Base-by-base conservation (phyloP, 805 yeast species). In the Saturnispora silvae region DNA sequence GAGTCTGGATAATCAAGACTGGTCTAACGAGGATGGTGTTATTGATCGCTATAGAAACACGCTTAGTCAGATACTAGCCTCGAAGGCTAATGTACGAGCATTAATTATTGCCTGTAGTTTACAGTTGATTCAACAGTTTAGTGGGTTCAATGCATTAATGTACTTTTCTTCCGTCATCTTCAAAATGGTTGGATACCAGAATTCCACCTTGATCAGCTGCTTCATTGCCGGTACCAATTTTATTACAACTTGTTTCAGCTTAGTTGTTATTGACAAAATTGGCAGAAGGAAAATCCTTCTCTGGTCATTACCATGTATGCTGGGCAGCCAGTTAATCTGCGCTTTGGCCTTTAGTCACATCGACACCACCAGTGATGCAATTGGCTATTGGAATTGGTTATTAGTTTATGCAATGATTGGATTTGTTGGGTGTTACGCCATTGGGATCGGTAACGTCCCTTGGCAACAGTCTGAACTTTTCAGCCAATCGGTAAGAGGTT, bases 401-500 rank as follows among this genome's bases (percentile, higher is more conserved):
- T 75, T 89, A 37, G 80, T 92, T 45, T 67, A 84, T 26, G 77
- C 85, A 38, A 86, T 87, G 82, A 84, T 89, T 45, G 56, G 75
- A 29, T 89, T 68, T 54, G 96, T 87, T 33, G 96, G 95, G 2
- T 76, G 79, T 38, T 89, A 87, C 56, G 95, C 96, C 33, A 66
- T 84, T 47, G 97, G 97, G 47, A 82, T 87, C 47, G 98, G 98
- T 61, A 87, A 89, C 58, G 92, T 85, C 40, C 96, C 97, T 37
- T 89, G 98, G 98, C 95, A 87, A 56, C 96, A 92, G 55, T 81
- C 89, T 40, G 98, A 89, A 61, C 64, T 89, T 52, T 86, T 92
- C 64, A 92, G 96, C 27, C 94, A 87, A 67, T 72, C 76, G 44
- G 95, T 89, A 20, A 76, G 98, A 56, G 94, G 95, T 41, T 68